Conservation (phyloP, 2,329 filamentous ascomycete species). For the Diplodia sapinea region DNA sequence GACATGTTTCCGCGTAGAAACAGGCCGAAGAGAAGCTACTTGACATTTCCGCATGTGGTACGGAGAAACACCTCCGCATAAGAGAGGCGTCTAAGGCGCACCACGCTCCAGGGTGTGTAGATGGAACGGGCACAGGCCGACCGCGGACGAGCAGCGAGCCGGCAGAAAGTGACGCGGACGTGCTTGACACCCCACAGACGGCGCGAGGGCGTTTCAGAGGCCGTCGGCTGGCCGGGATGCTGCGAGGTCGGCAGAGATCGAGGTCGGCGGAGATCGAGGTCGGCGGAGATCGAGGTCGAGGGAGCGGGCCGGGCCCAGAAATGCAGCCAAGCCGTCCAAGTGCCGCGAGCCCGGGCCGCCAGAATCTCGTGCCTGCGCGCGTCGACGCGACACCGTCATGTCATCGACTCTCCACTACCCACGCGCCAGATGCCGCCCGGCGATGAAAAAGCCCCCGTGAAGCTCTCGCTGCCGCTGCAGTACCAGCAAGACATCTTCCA, state of each 20-base stretch:
- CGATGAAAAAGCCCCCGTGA: constrained; percentile 65
- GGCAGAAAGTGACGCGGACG: neutral
- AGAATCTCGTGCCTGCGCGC: constrained; percentile 12
- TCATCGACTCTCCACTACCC: constrained; percentile 12
- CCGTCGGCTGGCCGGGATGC: constrained; percentile 6
- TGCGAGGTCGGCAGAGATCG: constrained; percentile 3
- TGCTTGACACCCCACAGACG: neutral
- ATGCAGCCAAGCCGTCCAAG: neutral
- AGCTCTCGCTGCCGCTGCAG: constrained; percentile 79
- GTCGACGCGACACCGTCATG: constrained; percentile 6
- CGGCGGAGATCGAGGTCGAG: neutral
- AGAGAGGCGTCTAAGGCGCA: neutral
- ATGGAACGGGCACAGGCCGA: neutral
- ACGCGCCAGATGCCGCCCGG: constrained; percentile 43
- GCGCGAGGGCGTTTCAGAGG: constrained; percentile 18
- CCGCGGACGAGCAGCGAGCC: neutral
- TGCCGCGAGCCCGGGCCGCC: neutral
- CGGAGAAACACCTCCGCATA: constrained; percentile 7
- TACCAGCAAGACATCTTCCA: constrained; percentile 95
- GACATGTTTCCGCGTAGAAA: neutral
- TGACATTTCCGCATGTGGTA: neutral
- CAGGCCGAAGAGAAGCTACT: neutral
- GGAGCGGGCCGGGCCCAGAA: neutral
- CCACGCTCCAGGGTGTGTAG: neutral
- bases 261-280: neutral